Percentiles rank a stretch among this genome's conserved stretches.
Evolutionary conservation across 108 stramenopile genomes (phyloP).

Genomic region (Skeletonema menzelii): DNA sequence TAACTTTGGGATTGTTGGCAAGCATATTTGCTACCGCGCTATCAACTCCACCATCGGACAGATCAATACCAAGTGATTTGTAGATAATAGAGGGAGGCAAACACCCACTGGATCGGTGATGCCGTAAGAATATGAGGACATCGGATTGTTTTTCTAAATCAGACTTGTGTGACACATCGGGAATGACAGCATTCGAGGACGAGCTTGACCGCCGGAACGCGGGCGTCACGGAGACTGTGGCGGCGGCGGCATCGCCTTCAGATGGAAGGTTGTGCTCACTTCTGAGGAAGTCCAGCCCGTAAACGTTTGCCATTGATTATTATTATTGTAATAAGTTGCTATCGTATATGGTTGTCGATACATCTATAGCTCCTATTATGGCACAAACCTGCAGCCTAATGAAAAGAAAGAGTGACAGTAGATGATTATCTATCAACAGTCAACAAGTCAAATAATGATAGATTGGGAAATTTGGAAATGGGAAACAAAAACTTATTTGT

Average conservation of each 20-base stretch:
- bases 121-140: slow-evolving; percentile 72
- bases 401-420: too few species aligned
- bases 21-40: slow-evolving; percentile 60
- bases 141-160: slow-evolving; percentile 84
- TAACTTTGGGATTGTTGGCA: slow-evolving; percentile 68
- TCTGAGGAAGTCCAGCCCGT: slow-evolving; percentile 78
- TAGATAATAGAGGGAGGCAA: slow-evolving; percentile 72
- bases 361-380: too few species aligned
- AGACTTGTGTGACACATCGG: slow-evolving; percentile 62
- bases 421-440: too few species aligned
- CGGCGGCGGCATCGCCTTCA: slow-evolving; percentile 1
- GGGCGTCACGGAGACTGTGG: neutral
- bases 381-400: too few species aligned
- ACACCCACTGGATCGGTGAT: slow-evolving; percentile 76
- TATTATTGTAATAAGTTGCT: too few species aligned
- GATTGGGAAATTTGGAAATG: too few species aligned
- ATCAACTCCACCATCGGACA: slow-evolving; percentile 50
- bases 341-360: too few species aligned
- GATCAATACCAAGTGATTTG: slow-evolving; percentile 72
- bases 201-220: slow-evolving; percentile 1
- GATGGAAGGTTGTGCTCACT: slow-evolving; percentile 55
- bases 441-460: too few species aligned
- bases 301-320: slow-evolving; percentile 57
- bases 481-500: too few species aligned
- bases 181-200: slow-evolving; percentile 22